Evolutionary conservation across 2,329 filamentous ascomycete genomes (phyloP), one percentile per base, ranked within the genome.

Genomic region (Fusarium mangiferae): DNA sequence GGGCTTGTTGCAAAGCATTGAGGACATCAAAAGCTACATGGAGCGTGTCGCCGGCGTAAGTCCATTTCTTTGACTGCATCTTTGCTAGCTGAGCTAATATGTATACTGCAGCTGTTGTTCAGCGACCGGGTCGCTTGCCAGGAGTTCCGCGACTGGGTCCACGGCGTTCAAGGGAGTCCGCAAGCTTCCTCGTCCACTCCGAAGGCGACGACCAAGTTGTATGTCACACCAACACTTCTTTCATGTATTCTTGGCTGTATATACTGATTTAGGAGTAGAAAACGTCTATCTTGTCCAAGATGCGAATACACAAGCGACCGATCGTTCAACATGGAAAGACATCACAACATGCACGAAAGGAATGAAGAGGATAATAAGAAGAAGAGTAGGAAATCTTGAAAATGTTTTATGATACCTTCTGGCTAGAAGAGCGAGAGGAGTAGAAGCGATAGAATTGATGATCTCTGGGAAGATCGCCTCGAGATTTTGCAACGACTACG

Each of bases 1-100:
- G 8, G 75, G 75, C 0, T 41, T 65, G 5, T 26, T 77, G 9
- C 73, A 75, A 14, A 66, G 28, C 6, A 41, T 59, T 0, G 26
- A 68, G 2, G 56, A 75, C 8, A 73, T 62, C 14, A 41, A 55
- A 22, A 38, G 20, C 8, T 77, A 73, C 14, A 72, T 77, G 56
- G 20, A 28, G 3, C 18, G 6, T 3, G 13, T 66, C n/a, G 71
- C 58, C 5, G 9, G 15, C 2, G 75, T 76, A 20, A 60, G 74
- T 26, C 33, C 33, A 15, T 35, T 15, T 35, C 14, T 35, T 15
- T 35, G 33, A 15, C 5, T 3, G 14, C 2, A 1, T 35, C 14
- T 15, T 35, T 35, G 33, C 5, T 15, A 2, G 6, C 4, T 18
- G n/a, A 22, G 2, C 4, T 55, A 17, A 55, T 5, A 8, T 10